Conservation (phyloP, 23 red algal genomes). For the Chondrus crispus region DNA sequence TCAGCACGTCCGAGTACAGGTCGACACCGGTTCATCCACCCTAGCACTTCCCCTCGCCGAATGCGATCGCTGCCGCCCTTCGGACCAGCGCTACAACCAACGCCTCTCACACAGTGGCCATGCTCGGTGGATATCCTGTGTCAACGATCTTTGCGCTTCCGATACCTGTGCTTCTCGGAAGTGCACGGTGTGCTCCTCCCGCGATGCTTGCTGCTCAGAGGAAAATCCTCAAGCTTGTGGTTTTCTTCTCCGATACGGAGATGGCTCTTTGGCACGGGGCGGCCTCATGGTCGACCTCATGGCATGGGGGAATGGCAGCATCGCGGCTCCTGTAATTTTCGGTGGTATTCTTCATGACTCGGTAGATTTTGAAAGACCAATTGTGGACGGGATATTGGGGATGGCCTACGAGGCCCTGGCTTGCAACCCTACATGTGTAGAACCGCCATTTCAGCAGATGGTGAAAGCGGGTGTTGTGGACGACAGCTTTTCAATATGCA, state of each 20-base stretch:
- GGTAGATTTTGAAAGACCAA: slow-evolving; percentile 61
- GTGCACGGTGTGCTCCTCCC: slow-evolving; percentile 64
- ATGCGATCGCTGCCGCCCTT: slow-evolving; percentile 60
- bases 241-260: slow-evolving; percentile 72
- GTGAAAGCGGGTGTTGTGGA: slow-evolving; percentile 60
- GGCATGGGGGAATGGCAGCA: slow-evolving; percentile 68
- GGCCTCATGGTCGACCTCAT: slow-evolving; percentile 70
- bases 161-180: slow-evolving; percentile 57
- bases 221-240: slow-evolving; percentile 63
- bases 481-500: slow-evolving; percentile 83
- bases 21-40: slow-evolving; percentile 91
- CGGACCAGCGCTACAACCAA: slow-evolving; percentile 88
- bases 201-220: slow-evolving; percentile 77
- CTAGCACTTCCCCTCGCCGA: slow-evolving; percentile 70
- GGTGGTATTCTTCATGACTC: slow-evolving; percentile 74
- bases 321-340: slow-evolving; percentile 65
- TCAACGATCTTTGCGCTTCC: slow-evolving; percentile 56
- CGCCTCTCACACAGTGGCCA: slow-evolving; percentile 9
- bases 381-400: slow-evolving; percentile 91
- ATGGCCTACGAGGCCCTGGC: slow-evolving; percentile 83
- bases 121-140: slow-evolving; percentile 43
- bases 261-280: slow-evolving; percentile 72
- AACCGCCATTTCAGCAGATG: slow-evolving; percentile 88
- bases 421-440: slow-evolving; percentile 88
- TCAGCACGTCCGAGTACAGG: slow-evolving; percentile 82